Percentiles rank a stretch among this genome's conserved stretches.
These are phyloP conservation scores for Xylaria acuta DNA, from an alignment of 495 filamentous ascomycete genomes.

Conservation along the genomic window DNA sequence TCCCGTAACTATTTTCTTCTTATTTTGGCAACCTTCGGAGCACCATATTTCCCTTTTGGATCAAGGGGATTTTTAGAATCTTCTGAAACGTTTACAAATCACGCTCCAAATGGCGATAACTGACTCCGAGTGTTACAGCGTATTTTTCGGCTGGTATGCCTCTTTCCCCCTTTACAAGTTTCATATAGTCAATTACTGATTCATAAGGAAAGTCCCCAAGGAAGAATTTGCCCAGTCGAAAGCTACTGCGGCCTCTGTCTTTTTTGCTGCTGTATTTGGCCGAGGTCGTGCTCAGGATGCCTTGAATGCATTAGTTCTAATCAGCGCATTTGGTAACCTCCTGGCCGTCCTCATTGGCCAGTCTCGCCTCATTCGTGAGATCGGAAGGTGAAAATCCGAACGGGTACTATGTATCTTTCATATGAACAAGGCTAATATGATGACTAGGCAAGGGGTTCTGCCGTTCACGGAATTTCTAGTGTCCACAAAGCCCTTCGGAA, in stretches of 20 bases:
- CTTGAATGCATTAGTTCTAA: constrained; percentile 65
- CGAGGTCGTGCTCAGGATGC: constrained; percentile 54
- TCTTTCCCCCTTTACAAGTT: neutral
- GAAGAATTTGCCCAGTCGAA: constrained; percentile 58
- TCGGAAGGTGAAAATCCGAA: constrained; percentile 50
- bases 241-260: constrained; percentile 62
- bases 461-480: constrained; percentile 70
- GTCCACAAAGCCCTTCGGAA: constrained; percentile 67
- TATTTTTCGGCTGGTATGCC: constrained; percentile 60
- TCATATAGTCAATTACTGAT: constrained; percentile 16
- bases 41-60: too few relatives aligned
- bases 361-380: constrained; percentile 66
- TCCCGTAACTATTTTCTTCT: too few relatives aligned
- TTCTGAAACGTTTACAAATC: too few relatives aligned
- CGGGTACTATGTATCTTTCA: neutral
- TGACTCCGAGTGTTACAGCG: too few relatives aligned
- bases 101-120: too few relatives aligned
- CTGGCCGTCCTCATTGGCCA: constrained; percentile 64
- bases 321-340: constrained; percentile 70
- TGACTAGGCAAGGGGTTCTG: constrained; percentile 66
- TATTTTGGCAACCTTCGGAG: too few relatives aligned
- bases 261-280: constrained; percentile 68
- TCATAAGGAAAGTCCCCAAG: constrained; percentile 50
- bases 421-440: constrained; percentile 2
- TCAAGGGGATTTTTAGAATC: too few relatives aligned